Evolutionary conservation across 495 filamentous ascomycete species (phyloP).

Genomic region (Neurospora sp.): DNA sequence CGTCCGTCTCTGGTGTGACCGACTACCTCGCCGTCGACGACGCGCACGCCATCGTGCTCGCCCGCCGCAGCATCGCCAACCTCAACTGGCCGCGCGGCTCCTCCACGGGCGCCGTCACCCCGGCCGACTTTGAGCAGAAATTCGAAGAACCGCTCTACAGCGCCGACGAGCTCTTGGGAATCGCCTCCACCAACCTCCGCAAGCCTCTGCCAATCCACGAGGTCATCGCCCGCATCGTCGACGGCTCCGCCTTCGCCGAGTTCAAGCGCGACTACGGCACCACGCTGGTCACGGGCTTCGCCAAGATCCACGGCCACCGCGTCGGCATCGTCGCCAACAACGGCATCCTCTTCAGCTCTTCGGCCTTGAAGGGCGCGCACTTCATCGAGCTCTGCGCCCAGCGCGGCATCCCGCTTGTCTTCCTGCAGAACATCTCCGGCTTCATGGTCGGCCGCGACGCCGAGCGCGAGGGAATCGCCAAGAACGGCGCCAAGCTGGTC

Average conservation of each 20-base stretch:
- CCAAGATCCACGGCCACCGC: slow-evolving; percentile 76
- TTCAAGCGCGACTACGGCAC: slow-evolving; percentile 91
- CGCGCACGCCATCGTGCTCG: slow-evolving; percentile 83
- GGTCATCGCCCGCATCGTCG: slow-evolving; percentile 88
- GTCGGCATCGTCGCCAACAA: slow-evolving; percentile 96
- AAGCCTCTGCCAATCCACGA: slow-evolving; percentile 77
- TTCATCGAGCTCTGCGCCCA: slow-evolving; percentile 97
- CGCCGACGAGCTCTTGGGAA: slow-evolving; percentile 69
- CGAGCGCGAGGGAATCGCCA: slow-evolving; percentile 90
- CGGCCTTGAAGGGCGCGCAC: slow-evolving; percentile 86
- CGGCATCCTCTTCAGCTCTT: slow-evolving; percentile 90
- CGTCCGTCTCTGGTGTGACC: slow-evolving; percentile 83
- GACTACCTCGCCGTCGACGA: slow-evolving; percentile 95
- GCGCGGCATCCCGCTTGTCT: slow-evolving; percentile 78
- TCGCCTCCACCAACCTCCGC: slow-evolving; percentile 80
- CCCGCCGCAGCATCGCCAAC: slow-evolving; percentile 72
- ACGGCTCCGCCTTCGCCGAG: slow-evolving; percentile 81
- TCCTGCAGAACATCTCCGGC: slow-evolving; percentile 92
- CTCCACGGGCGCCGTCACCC: slow-evolving; percentile 6
- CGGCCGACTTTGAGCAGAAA: slow-evolving; percentile 8
- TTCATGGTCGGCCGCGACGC: slow-evolving; percentile 97
- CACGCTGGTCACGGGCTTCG: slow-evolving; percentile 90
- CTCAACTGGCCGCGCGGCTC: slow-evolving; percentile 62
- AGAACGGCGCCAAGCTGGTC: slow-evolving; percentile 95
- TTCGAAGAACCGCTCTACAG: slow-evolving; percentile 70